Evolutionary conservation across 805 yeast species (phyloP), one percentile per base, ranked within the genome.

Genomic region (Candida loeiensis): DNA sequence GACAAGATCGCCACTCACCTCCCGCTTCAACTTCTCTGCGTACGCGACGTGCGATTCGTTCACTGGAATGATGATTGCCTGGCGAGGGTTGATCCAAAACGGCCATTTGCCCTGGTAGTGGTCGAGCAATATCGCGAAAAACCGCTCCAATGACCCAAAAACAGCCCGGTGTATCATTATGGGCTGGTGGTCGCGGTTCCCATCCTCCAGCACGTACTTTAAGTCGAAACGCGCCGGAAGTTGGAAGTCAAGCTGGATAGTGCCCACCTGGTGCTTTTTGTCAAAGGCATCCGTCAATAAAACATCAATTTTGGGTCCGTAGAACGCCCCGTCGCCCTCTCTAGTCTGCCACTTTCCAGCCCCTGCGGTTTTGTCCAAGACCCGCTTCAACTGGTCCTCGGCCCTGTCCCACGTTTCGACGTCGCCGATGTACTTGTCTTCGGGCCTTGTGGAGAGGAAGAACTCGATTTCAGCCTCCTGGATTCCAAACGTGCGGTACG

Each of bases 91-190:
- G 32, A 93, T 56, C 99, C 99, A 93, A 58, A 93, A 89, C 7
- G 99, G 99, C 98, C 98, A 93, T 50, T 82, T 82, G 0, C 98
- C 99, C 41, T 78, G 77, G 58, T 80, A 87, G 48, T 90, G 95
- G 58, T 93, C 98, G 38, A 93, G 79, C 45, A 93, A 67, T 44
- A 93, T 76, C 1, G 98, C 96, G 64, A 93, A 65, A 56, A 93
- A 93, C 53, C 99, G 72, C 59, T 93, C 99, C 6, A 93, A 71
- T 0, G 97, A 89, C 0, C 99, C 99, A 58, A 88, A 87, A 2
- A 91, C 88, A 0, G 99, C 99, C 41, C 99, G 73, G 57, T 93
- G 99, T 21, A 93, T 77, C 88, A 93, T 80, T n/a, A 93, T 91
- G 2, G 99, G 99, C 31, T 75, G 75, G 44, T 80, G 75, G 24